Evolutionary conservation across 345 rosid genomes (phyloP).

Genomic region (Sonneratia alba): DNA sequence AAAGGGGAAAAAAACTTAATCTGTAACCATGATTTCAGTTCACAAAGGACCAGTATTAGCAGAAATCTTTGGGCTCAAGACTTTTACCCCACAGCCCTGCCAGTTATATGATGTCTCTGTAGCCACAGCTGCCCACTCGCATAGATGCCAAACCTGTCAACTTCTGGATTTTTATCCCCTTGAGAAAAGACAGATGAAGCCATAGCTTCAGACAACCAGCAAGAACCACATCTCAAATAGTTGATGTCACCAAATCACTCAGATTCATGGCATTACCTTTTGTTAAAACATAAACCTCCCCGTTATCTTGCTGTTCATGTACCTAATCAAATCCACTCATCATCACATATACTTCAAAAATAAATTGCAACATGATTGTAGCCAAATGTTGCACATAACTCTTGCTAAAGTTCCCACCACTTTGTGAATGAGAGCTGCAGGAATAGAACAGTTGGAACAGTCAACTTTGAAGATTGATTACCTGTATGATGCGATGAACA

Average conservation of each 20-base stretch:
- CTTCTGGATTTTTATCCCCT: too few species aligned
- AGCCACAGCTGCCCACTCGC: constrained; percentile 19
- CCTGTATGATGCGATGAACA: constrained; percentile 93
- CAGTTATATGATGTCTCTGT: constrained; percentile 72
- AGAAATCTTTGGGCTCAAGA: background rate
- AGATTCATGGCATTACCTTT: too few species aligned
- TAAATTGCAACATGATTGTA: background rate
- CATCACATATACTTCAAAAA: too few species aligned
- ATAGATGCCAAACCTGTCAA: too few species aligned
- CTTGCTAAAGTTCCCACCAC: background rate
- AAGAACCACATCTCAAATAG: too few species aligned
- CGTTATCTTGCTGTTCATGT: too few species aligned
- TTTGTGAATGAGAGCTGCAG: background rate
- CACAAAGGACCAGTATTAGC: background rate
- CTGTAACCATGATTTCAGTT: background rate
- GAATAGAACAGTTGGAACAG: background rate
- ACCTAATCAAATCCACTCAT: too few species aligned
- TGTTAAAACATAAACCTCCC: too few species aligned
- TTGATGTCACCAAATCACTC: too few species aligned
- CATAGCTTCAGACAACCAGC: too few species aligned
- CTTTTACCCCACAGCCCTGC: constrained; percentile 78
- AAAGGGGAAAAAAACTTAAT: too few species aligned
- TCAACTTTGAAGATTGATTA: constrained; percentile 12
- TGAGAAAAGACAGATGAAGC: too few species aligned
- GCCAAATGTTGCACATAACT: background rate